phyloP scores from a whole-genome alignment of 768 basidiomycete genomes.

The Boletellus ananas region DNA sequence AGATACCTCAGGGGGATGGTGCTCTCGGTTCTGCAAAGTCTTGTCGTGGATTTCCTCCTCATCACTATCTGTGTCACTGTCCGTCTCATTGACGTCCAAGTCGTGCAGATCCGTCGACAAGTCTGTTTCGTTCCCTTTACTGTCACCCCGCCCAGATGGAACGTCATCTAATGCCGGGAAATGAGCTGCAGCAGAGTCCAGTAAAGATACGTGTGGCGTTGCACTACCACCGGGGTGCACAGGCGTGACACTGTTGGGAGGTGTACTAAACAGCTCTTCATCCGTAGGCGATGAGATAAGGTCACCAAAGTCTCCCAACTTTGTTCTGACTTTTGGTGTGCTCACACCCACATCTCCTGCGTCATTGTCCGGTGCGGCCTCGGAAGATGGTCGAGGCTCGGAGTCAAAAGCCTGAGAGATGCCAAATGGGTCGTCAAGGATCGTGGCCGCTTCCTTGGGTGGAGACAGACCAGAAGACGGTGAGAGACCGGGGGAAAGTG shows the following conservation, averaged over 20 bases:
- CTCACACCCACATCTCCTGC: slow-evolving; percentile 16
- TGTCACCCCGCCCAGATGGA: slow-evolving; percentile 15
- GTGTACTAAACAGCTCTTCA: slow-evolving; percentile 60
- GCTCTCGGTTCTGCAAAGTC: slow-evolving; percentile 17
- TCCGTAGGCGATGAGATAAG: slow-evolving; percentile 32
- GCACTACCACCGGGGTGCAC: slow-evolving; percentile 10
- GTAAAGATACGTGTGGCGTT: slow-evolving; percentile 20
- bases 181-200: slow-evolving; percentile 24
- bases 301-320: slow-evolving; percentile 13
- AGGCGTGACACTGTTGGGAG: slow-evolving; percentile 43
- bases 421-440: slow-evolving; percentile 50
- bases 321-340: slow-evolving; percentile 18
- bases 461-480: slow-evolving; percentile 11
- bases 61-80: slow-evolving; percentile 51
- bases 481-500: slow-evolving; percentile 34
- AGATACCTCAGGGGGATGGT: slow-evolving; percentile 13
- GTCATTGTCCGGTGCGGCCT: slow-evolving; percentile 21
- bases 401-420: slow-evolving; percentile 34
- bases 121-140: slow-evolving; percentile 47
- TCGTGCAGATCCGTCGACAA: slow-evolving; percentile 53
- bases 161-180: slow-evolving; percentile 40
- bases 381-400: slow-evolving; percentile 8
- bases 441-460: slow-evolving; percentile 1
- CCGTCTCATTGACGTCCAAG: slow-evolving; percentile 53
- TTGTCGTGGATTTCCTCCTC: slow-evolving; percentile 35